Conservation (phyloP, 2,329 filamentous ascomycete genomes). For the Penicillium sp. region DNA sequence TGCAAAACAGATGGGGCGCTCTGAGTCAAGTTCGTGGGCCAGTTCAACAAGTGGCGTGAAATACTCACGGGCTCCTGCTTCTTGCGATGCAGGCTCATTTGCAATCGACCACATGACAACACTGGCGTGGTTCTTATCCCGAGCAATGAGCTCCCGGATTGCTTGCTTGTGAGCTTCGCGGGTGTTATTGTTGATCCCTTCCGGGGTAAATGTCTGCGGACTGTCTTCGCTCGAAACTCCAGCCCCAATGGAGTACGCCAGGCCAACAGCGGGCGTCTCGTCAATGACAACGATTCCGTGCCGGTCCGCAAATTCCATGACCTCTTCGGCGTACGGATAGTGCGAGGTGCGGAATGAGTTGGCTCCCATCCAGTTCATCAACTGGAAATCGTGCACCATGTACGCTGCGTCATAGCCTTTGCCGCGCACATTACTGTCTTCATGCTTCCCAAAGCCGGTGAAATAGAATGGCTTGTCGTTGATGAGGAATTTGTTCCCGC, state of each 20-base stretch:
- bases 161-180: slow-evolving; percentile 16
- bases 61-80: slow-evolving; percentile 18
- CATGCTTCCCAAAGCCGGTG: slow-evolving; percentile 26
- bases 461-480: slow-evolving; percentile 26
- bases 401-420: slow-evolving; percentile 26
- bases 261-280: slow-evolving; percentile 23
- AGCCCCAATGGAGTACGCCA: too few relatives aligned
- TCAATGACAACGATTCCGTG: slow-evolving; percentile 25
- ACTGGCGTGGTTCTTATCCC: slow-evolving; percentile 23
- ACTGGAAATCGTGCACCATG: slow-evolving; percentile 27
- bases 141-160: slow-evolving; percentile 18
- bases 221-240: slow-evolving; percentile 9
- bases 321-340: slow-evolving; percentile 27
- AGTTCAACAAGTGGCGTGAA: slow-evolving; percentile 20
- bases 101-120: slow-evolving; percentile 23
- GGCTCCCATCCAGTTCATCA: slow-evolving; percentile 25
- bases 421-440: slow-evolving; percentile 21
- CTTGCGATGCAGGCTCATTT: slow-evolving; percentile 20
- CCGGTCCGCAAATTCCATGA: slow-evolving; percentile 24
- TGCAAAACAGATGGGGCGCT: slow-evolving; percentile 20
- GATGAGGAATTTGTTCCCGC: slow-evolving; percentile 20
- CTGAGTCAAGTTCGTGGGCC: slow-evolving; percentile 20
- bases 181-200: slow-evolving; percentile 3
- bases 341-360: slow-evolving; percentile 28
- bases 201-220: too few relatives aligned